Evolutionary conservation across 2,329 filamentous ascomycete species (phyloP), one percentile per base, ranked within the genome.

Genomic region (Raffaelea deltoideospora): DNA sequence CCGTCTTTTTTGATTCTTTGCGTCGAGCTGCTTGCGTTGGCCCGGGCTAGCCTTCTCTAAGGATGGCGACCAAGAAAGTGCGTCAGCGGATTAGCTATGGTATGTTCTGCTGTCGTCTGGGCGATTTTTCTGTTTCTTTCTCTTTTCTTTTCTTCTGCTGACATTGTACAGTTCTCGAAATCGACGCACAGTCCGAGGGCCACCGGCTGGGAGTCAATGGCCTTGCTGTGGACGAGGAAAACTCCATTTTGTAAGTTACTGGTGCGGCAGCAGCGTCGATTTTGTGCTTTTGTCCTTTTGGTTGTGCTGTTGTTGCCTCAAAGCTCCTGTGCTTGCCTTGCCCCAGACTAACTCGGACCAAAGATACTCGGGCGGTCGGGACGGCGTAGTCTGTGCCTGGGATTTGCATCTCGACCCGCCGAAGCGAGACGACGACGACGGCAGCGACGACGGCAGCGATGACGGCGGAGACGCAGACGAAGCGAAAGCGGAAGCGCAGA

Each of bases 351-450:
- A n/a, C n/a, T n/a, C 32, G 28, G 8, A 10, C 10, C 41, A 9
- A 43, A 95, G 87, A 50, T 98, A 96, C 61, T 95, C 90, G 32
- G 90, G 85, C 46, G 90, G 90, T 41, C 79, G 90, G 53, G 90
- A 98, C 59, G 90, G 90, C 48, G 81, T 90, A 35, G 79, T 98
- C 47, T 98, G 90, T 61, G 85, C 88, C 42, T 98, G 90, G 90
- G 79, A 96, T 57, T 64, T 95, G 37, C 73, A 84, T 50, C 72
- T 83, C 51, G 70, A 85, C 53, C 64, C 82, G 32, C 28, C 37
- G 27, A 43, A 23, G 3, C 4, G 22, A 35, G 15, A 14, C 32
- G 24, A 33, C 20, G 24, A 40, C n/a, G n/a, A n/a, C n/a, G n/a
- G n/a, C n/a, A n/a, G n/a, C n/a, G 14, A 29, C 32, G 24, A 28